Base-by-base conservation (phyloP, 1,139 yeast species). In the Pichia sp. region DNA sequence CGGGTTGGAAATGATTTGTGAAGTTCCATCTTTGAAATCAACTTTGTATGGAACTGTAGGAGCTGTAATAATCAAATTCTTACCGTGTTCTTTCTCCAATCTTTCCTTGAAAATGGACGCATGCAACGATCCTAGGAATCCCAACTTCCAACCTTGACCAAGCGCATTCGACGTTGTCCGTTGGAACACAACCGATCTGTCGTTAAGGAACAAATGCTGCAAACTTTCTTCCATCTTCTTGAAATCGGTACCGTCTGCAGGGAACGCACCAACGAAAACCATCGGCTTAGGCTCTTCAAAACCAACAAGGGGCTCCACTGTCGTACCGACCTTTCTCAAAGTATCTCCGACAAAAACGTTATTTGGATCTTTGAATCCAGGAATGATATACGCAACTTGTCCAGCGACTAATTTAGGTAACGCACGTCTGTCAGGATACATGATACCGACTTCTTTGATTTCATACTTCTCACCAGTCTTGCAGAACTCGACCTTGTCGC, bases 181-280 rank as follows among this genome's bases (percentile, higher is more conserved):
- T 58, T 87, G 91, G 45, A 93, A 72, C 0, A 93, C 82, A 3
- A 93, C 98, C 1, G 96, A 85, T 58, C 98, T 77, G 63, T 93
- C 99, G 61, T 93, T 93, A 51, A 93, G 72, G 2, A 91, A 95
- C 53, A 93, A 72, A 59, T 90, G 90, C 56, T 85, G 87, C 66
- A 93, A 82, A 63, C 90, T 87, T 58, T 93, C 98, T 60, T 93
- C 96, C 72, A 93, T 75, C 34, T 81, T 85, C 52, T 86, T 87
- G 64, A 91, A 93, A 58, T 91, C 96, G 1, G 85, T 78, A 4
- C 96, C 96, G 62, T 91, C 96, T 0, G 96, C 94, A 0, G 99
- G 99, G 59, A 90, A 93, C 0, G 99, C 99, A 9, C 99, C 99
- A 38, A 93, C 95, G 66, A 91, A 93, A 7, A 93, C 98, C 98